Conservation (phyloP, 108 stramenopile genomes). For the Poteriospumella lacustris region DNA sequence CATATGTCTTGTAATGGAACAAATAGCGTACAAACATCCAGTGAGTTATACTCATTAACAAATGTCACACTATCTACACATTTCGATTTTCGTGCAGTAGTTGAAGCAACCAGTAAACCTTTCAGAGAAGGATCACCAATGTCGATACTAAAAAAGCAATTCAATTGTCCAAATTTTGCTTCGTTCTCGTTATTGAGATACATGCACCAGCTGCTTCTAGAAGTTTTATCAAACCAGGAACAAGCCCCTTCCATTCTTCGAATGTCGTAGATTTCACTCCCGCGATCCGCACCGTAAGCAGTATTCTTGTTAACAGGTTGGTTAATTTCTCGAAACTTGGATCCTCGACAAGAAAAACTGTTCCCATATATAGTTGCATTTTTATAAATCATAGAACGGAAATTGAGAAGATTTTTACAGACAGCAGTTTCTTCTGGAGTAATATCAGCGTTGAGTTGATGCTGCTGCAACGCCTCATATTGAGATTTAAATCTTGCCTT, state of each 20-base stretch:
- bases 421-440: constrained; percentile 7
- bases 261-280: neutral
- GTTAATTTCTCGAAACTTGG: constrained; percentile 8
- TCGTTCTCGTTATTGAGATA: neutral
- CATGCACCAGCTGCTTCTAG: constrained; percentile 21
- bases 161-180: constrained; percentile 18
- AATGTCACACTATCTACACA: neutral
- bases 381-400: constrained; percentile 9
- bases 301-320: constrained; percentile 10
- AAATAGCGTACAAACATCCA: neutral
- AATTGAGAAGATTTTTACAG: constrained; percentile 9
- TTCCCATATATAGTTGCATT: constrained; percentile 8
- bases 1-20: constrained; percentile 21
- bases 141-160: constrained; percentile 1
- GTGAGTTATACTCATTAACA: constrained; percentile 15
- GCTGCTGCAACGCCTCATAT: constrained; percentile 6
- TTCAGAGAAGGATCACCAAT: constrained; percentile 17
- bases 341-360: constrained; percentile 7
- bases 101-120: constrained; percentile 13
- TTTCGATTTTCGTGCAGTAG: neutral
- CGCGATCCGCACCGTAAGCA: constrained; percentile 6
- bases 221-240: constrained; percentile 10
- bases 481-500: constrained; percentile 8
- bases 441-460: constrained; percentile 8
- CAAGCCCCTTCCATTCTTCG: neutral